Conservation (phyloP, 1,284 basidiomycete species). For the Cutaneotrichosporon dermatis region DNA sequence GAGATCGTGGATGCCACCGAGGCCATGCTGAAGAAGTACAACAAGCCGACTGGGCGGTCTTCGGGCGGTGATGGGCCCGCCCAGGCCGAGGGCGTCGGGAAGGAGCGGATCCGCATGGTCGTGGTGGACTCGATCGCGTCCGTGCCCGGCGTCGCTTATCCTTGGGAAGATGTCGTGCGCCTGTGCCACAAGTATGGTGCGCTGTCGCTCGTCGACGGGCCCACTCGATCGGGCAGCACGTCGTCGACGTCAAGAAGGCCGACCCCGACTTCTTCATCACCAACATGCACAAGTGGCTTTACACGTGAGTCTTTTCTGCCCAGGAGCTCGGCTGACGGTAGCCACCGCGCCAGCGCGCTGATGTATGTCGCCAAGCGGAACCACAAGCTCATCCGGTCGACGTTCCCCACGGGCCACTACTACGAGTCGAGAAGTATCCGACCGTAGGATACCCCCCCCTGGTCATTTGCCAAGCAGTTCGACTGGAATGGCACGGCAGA, state of each 20-base stretch:
- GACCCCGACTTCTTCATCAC: constrained; percentile 77
- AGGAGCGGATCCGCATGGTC: constrained; percentile 55
- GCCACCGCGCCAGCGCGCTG: constrained; percentile 66
- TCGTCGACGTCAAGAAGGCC: constrained; percentile 57
- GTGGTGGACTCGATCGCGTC: constrained; percentile 71
- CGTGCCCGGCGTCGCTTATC: constrained; percentile 63
- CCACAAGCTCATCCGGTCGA: constrained; percentile 67
- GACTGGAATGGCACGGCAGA: constrained; percentile 41
- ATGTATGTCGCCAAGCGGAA: constrained; percentile 74
- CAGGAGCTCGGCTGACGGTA: constrained; percentile 26
- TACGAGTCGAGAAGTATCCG: constrained; percentile 55
- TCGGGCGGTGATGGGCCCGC: neutral
- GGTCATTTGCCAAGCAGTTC: constrained; percentile 52
- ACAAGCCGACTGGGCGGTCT: constrained; percentile 11
- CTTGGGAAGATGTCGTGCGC: constrained; percentile 71
- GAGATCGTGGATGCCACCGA: constrained; percentile 59
- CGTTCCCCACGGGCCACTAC: constrained; percentile 65
- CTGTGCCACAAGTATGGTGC: constrained; percentile 65
- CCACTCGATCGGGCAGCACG: constrained; percentile 65
- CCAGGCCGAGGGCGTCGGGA: constrained; percentile 25
- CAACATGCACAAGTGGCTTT: constrained; percentile 82
- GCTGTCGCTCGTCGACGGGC: constrained; percentile 76
- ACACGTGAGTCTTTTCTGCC: constrained; percentile 27
- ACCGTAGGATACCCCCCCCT: constrained; percentile 27
- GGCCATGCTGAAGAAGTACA: constrained; percentile 45